phyloP scores from a whole-genome alignment of 805 yeast genomes.

The Candida qinlingensis region DNA sequence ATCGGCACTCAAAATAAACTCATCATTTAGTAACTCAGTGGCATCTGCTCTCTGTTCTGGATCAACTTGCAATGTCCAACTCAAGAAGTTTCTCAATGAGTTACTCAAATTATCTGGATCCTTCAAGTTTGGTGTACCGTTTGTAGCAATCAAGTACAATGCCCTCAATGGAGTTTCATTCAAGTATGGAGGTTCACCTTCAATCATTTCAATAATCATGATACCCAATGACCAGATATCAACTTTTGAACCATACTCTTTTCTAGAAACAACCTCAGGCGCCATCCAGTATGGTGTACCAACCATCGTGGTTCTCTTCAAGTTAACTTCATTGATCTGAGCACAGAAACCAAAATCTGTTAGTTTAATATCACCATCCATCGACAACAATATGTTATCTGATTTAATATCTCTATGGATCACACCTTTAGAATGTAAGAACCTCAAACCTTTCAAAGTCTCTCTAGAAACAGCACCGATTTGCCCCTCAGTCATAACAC shows the following conservation, averaged over 20 bases:
- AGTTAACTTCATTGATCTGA: conserved; percentile 71
- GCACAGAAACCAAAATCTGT: conserved; percentile 98
- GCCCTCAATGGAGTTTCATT: conserved; percentile 96
- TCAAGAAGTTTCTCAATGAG: conserved; percentile 62
- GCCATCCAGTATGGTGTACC: conserved; percentile 99
- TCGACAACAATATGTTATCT: conserved; percentile 80
- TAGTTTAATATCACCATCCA: conserved; percentile 84
- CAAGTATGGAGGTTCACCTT: conserved; percentile 97
- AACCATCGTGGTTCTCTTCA: conserved; percentile 95
- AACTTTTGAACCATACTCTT: conserved; percentile 94
- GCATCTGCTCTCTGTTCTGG: conserved; percentile 80
- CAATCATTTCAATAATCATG: conserved; percentile 98
- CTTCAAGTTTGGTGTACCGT: conserved; percentile 91
- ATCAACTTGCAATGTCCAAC: conserved; percentile 76
- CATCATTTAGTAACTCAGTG: conserved; percentile 59
- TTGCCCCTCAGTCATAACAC: conserved; percentile 86
- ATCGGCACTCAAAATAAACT: conserved; percentile 59
- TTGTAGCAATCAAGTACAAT: conserved; percentile 87
- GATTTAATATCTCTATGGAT: conserved; percentile 96
- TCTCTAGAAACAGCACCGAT: conserved; percentile 94
- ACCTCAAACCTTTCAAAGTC: conserved; percentile 78
- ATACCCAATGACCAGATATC: conserved; percentile 98
- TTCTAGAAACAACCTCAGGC: conserved; percentile 93
- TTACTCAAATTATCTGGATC: conserved; percentile 76
- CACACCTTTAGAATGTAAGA: conserved; percentile 86